Percentiles rank a stretch among this genome's conserved stretches.
These are phyloP conservation scores for Hysterium pulicare DNA, from an alignment of 2,329 filamentous ascomycete species.

Conservation along the genomic window DNA sequence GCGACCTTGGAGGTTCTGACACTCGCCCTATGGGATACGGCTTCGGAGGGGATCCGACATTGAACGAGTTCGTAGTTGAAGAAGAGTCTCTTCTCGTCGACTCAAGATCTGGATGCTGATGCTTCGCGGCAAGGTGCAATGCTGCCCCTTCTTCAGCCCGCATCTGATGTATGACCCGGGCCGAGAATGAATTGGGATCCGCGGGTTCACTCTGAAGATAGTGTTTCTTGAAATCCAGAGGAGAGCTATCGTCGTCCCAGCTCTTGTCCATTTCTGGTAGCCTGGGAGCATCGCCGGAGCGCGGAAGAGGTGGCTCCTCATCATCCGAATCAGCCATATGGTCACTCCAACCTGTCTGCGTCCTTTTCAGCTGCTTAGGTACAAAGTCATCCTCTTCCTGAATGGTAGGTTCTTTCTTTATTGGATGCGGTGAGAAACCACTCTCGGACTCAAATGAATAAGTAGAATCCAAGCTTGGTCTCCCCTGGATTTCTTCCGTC, in stretches of 20 bases:
- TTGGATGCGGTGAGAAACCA: slow-evolving; percentile 17
- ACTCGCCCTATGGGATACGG: too few relatives aligned
- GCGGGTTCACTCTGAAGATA: slow-evolving; percentile 29
- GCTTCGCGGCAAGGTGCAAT: slow-evolving; percentile 42
- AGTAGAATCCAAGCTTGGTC: slow-evolving; percentile 30
- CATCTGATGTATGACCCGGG: slow-evolving; percentile 49
- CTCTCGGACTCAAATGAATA: slow-evolving; percentile 30
- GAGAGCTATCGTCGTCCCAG: slow-evolving; percentile 20
- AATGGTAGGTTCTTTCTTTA: slow-evolving; percentile 24
- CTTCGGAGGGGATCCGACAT: slow-evolving; percentile 17
- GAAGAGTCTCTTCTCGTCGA: slow-evolving; percentile 25
- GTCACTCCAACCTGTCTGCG: slow-evolving; percentile 53
- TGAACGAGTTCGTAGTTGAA: slow-evolving; percentile 27
- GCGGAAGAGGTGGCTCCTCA: slow-evolving; percentile 45
- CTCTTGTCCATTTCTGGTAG: slow-evolving; percentile 21
- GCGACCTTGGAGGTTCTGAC: too few relatives aligned
- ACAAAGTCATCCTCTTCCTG: slow-evolving; percentile 46
- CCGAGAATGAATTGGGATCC: slow-evolving; percentile 44
- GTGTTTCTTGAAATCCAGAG: slow-evolving; percentile 24
- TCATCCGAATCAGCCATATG: slow-evolving; percentile 18
- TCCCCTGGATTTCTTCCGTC: slow-evolving; percentile 3
- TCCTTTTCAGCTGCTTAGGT: slow-evolving; percentile 54
- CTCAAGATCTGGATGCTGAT: slow-evolving; percentile 19
- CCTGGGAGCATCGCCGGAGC: too few relatives aligned
- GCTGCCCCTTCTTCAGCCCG: slow-evolving; percentile 51